Base-by-base conservation (phyloP, 1,284 basidiomycete species). In the Erythrobasidium hasegawianum region DNA sequence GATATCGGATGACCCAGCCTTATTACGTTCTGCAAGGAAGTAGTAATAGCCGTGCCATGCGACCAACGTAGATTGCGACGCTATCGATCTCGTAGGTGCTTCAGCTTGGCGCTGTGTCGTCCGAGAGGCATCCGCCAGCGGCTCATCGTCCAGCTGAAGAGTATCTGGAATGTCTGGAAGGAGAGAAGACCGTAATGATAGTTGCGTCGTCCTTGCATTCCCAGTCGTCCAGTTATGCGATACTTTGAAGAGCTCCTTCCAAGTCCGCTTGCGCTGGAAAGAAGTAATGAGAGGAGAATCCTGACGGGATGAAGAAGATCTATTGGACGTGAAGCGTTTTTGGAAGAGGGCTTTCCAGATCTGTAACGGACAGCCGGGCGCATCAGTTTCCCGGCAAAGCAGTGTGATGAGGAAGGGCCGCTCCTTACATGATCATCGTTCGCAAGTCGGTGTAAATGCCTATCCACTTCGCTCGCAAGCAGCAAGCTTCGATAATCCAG, bases 161-260 rank as follows among this genome's bases (percentile, higher is more conserved):
- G 55, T 13, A 14, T 65, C 54, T 7, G 52, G 47, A 1, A 68
- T 57, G 1, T 49, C 57, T 0, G 69, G 55, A 4, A 72, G 56
- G 0, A 72, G 59, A 0, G 68, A 61, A 33, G 56, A 22, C 0
- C 71, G 50, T 3, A 72, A 18, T 1, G 57, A 8, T 2, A 72
- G 56, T 10, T 47, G 65, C 9, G 55, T 69, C 1, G 70, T 58
- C 5, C 57, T 27, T 9, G 71, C 70, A 26, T 18, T 64, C 1
- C 72, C 72, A 3, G 57, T 62, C 7, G 67, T 49, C 72, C 72
- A 73, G 39, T 73, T 73, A 2, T 62, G 61, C 29, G 67, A 68
- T 20, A 72, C 59, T 57, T 70, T 68, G 67, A 59, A 72, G 20
- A 73, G 60, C 16, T 72, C 71, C 2, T 69, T 64, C 71, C 71